These are phyloP conservation scores for Psilocybe sp. DNA, from an alignment of 768 basidiomycete genomes.

Conservation along the genomic window DNA sequence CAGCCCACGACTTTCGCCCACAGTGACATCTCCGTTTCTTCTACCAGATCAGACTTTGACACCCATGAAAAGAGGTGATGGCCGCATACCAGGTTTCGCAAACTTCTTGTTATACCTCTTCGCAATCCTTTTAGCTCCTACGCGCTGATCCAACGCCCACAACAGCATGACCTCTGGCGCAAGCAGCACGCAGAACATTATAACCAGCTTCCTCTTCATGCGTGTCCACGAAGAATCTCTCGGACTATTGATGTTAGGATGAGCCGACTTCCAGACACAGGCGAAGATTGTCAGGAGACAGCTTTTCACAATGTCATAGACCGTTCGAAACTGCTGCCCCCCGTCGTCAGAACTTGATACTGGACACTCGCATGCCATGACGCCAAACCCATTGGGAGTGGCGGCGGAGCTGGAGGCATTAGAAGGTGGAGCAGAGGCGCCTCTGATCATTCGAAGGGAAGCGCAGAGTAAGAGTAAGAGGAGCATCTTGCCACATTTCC, in stretches of 20 bases:
- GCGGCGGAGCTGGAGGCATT: too few species aligned
- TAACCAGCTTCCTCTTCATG: background rate
- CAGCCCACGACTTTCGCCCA: background rate
- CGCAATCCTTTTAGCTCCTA: conserved; percentile 2
- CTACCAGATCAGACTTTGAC: background rate
- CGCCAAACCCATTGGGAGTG: too few species aligned
- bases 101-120: background rate
- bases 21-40: background rate
- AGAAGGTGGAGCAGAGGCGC: too few species aligned
- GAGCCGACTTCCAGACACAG: conserved; percentile 16
- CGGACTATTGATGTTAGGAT: conserved; percentile 16
- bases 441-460: too few species aligned
- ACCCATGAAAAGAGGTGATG: background rate
- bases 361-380: too few species aligned
- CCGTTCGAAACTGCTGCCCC: too few species aligned
- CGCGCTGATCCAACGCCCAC: conserved; percentile 11
- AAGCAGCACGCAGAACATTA: conserved; percentile 11
- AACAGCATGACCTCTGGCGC: conserved; percentile 11
- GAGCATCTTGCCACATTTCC: too few species aligned
- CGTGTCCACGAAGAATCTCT: conserved; percentile 4
- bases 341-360: too few species aligned
- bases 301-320: conserved; percentile 12
- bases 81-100: background rate
- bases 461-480: too few species aligned
- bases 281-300: conserved; percentile 17